Base-by-base conservation (phyloP, 805 yeast genomes). In the Zygoascus tannicola region DNA sequence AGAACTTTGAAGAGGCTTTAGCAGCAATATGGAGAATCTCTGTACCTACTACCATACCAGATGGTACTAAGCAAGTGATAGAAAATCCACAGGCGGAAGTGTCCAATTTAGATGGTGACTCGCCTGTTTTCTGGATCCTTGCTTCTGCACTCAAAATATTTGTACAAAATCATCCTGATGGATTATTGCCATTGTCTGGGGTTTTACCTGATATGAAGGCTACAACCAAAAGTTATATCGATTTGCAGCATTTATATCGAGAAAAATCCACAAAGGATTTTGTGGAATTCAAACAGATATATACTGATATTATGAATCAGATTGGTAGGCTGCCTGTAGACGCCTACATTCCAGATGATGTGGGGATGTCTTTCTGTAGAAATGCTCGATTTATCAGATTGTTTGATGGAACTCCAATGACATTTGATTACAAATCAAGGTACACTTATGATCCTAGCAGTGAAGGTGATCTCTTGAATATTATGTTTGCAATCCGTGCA, bases 171-270 rank as follows among this genome's bases (percentile, higher is more conserved):
- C 46, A 49, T 15, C 12, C 22, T 3, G 32, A 56, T 3, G 63
- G 66, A 1, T 57, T 64, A 4, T 65, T 85, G n/a, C 95, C 95
- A 0, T 60, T 85, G 1, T 69, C 80, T 2, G 95, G 94, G 0
- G 71, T 66, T 0, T 57, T 88, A 4, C 95, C 95, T 0, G 97
- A 88, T 58, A 90, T 90, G 96, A 81, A 84, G 18, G 75, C 95
- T 0, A 76, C 78, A 48, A 80, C 95, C 0, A 60, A 63, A 5
- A 67, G 67, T 44, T 90, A 83, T 58, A 67, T 81, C 2, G 59
- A 55, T 5, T 61, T 90, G 32, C 82, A 79, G 57, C 55, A 55
- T 0, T 52, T 85, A 2, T 90, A 85, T 56, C 59, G 70, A 15
- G 63, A 57, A 1, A 81, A 80, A 54, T 79, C 83, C 1, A 45